Evolutionary conservation across 306 rosid species (phyloP).

Genomic region (Cyamopsis tetragonoloba): DNA sequence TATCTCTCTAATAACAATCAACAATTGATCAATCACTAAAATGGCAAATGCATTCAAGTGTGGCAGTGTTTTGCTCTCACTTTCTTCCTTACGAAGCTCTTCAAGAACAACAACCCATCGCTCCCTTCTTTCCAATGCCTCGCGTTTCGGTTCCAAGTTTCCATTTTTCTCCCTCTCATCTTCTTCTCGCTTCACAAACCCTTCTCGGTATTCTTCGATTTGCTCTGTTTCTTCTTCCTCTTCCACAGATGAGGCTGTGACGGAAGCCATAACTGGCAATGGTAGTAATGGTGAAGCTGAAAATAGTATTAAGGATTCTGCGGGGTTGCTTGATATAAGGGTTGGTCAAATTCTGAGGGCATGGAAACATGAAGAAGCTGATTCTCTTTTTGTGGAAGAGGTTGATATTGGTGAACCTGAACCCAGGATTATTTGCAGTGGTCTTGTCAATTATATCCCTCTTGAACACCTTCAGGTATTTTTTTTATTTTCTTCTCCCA

Average conservation of each 20-base stretch:
- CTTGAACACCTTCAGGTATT: constrained; percentile 64
- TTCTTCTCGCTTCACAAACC: neutral
- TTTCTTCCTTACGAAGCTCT: constrained; percentile 19
- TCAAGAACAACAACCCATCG: neutral
- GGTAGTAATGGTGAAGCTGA: constrained; percentile 14
- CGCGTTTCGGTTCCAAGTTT: constrained; percentile 15
- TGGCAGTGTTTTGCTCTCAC: constrained; percentile 23
- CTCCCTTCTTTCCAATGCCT: constrained; percentile 10
- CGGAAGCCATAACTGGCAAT: constrained; percentile 3
- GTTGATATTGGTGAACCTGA: constrained; percentile 80
- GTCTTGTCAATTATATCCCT: constrained; percentile 73
- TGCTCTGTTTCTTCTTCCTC: constrained; percentile 25
- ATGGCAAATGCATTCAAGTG: constrained; percentile 38
- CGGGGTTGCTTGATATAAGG: constrained; percentile 76
- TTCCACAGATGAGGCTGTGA: neutral
- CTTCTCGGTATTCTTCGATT: constrained; percentile 26
- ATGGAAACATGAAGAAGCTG: constrained; percentile 92
- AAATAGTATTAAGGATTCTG: constrained; percentile 49
- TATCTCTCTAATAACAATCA: neutral
- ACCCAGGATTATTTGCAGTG: constrained; percentile 89
- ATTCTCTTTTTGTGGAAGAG: constrained; percentile 84
- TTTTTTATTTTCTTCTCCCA: neutral
- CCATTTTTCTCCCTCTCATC: constrained; percentile 27
- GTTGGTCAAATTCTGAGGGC: constrained; percentile 73
- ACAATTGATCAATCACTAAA: neutral